These are phyloP conservation scores for Polychaeton citri DNA, from an alignment of 2,329 filamentous ascomycete species.

Conservation along the genomic window DNA sequence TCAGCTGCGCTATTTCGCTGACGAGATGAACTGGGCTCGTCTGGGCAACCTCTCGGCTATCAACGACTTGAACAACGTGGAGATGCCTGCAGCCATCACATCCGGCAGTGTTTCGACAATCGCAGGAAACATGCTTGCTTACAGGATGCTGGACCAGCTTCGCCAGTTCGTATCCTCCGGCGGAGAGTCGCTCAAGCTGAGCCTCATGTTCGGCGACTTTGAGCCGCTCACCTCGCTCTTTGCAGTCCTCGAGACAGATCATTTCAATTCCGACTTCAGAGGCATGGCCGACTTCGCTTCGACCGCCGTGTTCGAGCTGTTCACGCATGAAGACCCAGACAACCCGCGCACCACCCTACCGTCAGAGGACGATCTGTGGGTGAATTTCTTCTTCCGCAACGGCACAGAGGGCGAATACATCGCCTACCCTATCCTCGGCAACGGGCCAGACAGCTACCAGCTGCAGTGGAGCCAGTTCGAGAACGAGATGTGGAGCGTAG, in stretches of 20 bases:
- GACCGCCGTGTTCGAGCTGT: conserved; percentile 40
- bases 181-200: conserved; percentile 18
- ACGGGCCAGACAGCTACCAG: conserved; percentile 30
- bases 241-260: conserved; percentile 29
- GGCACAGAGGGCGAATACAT: conserved; percentile 31
- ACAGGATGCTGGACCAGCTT: conserved; percentile 21
- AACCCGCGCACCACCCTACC: conserved; percentile 24
- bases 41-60: conserved; percentile 31
- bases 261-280: conserved; percentile 30
- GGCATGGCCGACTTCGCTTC: conserved; percentile 36
- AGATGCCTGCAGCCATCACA: conserved; percentile 7
- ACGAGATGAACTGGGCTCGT: conserved; percentile 30
- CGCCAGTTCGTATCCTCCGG: conserved; percentile 17
- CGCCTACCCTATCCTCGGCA: conserved; percentile 39
- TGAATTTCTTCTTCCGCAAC: conserved; percentile 46
- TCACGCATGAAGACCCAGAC: conserved; percentile 19
- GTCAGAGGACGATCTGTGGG: conserved; percentile 32
- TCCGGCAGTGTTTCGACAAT: conserved; percentile 26
- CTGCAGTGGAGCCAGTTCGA: conserved; percentile 40
- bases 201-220: conserved; percentile 34
- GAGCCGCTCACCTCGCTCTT: conserved; percentile 40
- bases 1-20: conserved; percentile 31
- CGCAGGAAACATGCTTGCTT: conserved; percentile 23
- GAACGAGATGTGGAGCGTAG: conserved; percentile 28
- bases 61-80: conserved; percentile 8